phyloP scores from a whole-genome alignment of 805 yeast genomes.

The Barnettozyma californica region DNA sequence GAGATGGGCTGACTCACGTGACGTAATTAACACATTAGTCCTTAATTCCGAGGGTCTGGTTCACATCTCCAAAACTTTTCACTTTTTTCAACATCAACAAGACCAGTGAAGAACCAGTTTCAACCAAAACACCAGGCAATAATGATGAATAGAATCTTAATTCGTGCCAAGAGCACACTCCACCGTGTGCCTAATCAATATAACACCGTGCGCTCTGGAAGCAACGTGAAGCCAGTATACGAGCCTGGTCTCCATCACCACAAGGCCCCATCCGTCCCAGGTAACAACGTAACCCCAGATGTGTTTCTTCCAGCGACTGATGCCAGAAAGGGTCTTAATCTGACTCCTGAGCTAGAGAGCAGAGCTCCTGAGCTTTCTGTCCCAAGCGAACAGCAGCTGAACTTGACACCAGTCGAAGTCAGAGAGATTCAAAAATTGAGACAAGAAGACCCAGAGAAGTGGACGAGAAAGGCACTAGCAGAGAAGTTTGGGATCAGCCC shows the following conservation, averaged over 20 bases:
- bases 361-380: slow-evolving; percentile 35
- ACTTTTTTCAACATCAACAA: not conserved
- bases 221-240: slow-evolving; percentile 48
- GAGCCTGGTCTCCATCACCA: slow-evolving; percentile 53
- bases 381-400: slow-evolving; percentile 41
- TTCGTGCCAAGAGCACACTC: slow-evolving; percentile 5
- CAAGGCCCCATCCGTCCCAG: slow-evolving; percentile 58
- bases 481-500: slow-evolving; percentile 49
- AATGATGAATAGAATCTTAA: not conserved
- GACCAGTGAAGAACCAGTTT: not conserved
- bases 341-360: slow-evolving; percentile 24
- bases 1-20: not conserved
- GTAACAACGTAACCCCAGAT: slow-evolving; percentile 52
- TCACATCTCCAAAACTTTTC: not conserved
- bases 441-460: slow-evolving; percentile 47
- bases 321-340: slow-evolving; percentile 41
- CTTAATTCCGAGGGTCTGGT: not conserved
- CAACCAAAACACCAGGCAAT: not conserved
- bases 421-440: slow-evolving; percentile 54
- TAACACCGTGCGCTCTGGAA: slow-evolving; percentile 59
- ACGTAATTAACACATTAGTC: not conserved
- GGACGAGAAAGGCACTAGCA: slow-evolving; percentile 63
- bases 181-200: slow-evolving; percentile 46
- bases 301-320: slow-evolving; percentile 62
- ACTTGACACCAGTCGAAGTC: slow-evolving; percentile 52